These are phyloP conservation scores for Leccinum huronense DNA, from an alignment of 1,284 basidiomycete species.

Conservation along the genomic window DNA sequence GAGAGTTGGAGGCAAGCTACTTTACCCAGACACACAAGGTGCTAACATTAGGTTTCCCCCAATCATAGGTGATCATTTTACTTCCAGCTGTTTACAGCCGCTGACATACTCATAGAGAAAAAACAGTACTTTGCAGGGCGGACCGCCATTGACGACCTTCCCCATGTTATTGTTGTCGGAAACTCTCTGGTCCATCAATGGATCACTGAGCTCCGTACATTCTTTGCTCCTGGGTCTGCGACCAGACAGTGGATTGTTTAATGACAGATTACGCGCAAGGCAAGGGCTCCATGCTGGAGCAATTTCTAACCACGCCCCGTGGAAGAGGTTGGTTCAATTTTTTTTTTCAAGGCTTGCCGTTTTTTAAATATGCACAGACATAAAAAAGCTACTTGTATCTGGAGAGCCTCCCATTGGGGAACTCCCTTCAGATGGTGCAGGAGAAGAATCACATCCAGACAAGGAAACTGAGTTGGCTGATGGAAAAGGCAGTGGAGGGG, in stretches of 20 bases:
- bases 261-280: conserved; percentile 13
- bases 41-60: conserved; percentile 1
- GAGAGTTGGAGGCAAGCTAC: neutral
- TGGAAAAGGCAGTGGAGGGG: too few relatives aligned
- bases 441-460: neutral
- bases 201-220: conserved; percentile 5
- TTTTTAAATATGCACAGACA: neutral
- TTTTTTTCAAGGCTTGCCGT: neutral
- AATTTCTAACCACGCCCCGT: conserved; percentile 8
- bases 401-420: conserved; percentile 1
- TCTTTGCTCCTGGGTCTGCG: conserved; percentile 14
- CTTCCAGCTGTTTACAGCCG: neutral
- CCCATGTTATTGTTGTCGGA: conserved; percentile 11
- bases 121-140: conserved; percentile 6
- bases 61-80: conserved; percentile 5
- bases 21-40: neutral
- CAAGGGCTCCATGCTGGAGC: conserved; percentile 12
- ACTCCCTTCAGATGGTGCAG: conserved; percentile 2
- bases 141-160: neutral
- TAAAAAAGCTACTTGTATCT: conserved; percentile 1
- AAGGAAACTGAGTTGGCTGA: neutral
- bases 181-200: conserved; percentile 13
- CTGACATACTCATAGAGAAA: conserved; percentile 4
- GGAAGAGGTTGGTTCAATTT: conserved; percentile 2
- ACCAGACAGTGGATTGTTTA: conserved; percentile 14